phyloP scores from a whole-genome alignment of 352 stramenopile species.

The Thalassiosira hispida region DNA sequence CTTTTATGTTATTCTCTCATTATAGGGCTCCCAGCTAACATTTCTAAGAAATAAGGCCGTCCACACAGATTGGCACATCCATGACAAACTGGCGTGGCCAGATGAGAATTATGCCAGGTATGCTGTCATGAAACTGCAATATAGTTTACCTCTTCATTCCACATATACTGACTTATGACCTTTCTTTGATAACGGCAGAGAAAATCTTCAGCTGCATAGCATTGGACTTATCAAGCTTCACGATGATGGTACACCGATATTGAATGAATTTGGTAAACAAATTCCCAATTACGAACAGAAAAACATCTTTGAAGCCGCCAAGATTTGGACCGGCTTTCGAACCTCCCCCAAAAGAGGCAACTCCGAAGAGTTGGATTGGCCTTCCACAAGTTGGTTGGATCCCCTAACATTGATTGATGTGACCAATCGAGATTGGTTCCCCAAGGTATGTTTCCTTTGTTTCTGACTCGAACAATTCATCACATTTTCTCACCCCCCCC shows the following conservation, averaged over 20 bases:
- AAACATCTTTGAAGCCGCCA: constrained; percentile 61
- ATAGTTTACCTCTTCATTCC: not conserved
- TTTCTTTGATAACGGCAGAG: not conserved
- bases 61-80: constrained; percentile 20
- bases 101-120: constrained; percentile 62
- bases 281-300: constrained; percentile 66
- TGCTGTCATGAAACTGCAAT: no score
- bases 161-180: not conserved
- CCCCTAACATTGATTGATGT: constrained; percentile 48
- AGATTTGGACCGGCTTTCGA: constrained; percentile 69
- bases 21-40: constrained; percentile 22
- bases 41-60: constrained; percentile 39
- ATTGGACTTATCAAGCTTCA: constrained; percentile 65
- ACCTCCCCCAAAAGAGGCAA: constrained; percentile 39
- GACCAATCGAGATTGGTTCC: constrained; percentile 55
- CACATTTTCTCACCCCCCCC: no score
- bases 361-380: constrained; percentile 51
- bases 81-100: constrained; percentile 25
- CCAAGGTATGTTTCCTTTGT: constrained; percentile 3
- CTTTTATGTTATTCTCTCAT: not conserved
- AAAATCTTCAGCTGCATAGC: constrained; percentile 63
- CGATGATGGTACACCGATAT: constrained; percentile 47
- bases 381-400: constrained; percentile 49
- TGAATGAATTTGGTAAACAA: constrained; percentile 56
- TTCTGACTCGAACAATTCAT: no score